phyloP scores from a whole-genome alignment of 192 early-diverging fungal species.

The Linnemannia zychae region DNA sequence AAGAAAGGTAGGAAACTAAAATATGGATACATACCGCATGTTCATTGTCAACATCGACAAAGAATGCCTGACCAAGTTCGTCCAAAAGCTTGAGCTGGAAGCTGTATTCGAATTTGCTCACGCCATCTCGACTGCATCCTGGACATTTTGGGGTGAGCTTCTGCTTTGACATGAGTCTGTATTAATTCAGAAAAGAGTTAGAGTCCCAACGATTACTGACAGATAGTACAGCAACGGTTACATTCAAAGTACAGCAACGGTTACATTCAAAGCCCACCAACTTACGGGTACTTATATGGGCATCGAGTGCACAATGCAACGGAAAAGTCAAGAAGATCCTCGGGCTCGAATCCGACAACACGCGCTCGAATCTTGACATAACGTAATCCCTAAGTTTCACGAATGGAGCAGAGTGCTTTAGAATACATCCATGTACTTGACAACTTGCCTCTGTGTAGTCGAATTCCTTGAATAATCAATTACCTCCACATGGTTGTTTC shows the following conservation, averaged over 20 bases:
- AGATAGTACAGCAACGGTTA: no score
- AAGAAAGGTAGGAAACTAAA: background rate
- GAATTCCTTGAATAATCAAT: background rate
- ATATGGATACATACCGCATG: constrained; percentile 21
- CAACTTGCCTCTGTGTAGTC: background rate
- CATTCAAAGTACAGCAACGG: no score
- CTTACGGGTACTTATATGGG: constrained; percentile 23
- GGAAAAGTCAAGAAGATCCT: constrained; percentile 25
- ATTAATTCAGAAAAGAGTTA: no score
- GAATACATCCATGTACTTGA: no score
- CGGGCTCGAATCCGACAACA: constrained; percentile 18
- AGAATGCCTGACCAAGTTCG: constrained; percentile 12
- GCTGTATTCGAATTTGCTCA: background rate
- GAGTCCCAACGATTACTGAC: no score
- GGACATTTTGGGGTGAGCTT: background rate
- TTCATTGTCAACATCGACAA: constrained; percentile 27
- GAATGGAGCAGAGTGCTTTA: no score
- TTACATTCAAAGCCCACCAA: no score
- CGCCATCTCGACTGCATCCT: background rate
- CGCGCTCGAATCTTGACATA: constrained; percentile 1
- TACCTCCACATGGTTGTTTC: background rate
- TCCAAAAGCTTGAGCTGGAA: constrained; percentile 33
- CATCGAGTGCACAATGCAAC: constrained; percentile 11
- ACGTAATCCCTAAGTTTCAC: background rate
- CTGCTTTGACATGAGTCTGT: background rate